Percentiles rank a stretch among this genome's conserved stretches.
Evolutionary conservation across 140 eudicot species (phyloP).

Genomic region (Bidens hawaiensis): DNA sequence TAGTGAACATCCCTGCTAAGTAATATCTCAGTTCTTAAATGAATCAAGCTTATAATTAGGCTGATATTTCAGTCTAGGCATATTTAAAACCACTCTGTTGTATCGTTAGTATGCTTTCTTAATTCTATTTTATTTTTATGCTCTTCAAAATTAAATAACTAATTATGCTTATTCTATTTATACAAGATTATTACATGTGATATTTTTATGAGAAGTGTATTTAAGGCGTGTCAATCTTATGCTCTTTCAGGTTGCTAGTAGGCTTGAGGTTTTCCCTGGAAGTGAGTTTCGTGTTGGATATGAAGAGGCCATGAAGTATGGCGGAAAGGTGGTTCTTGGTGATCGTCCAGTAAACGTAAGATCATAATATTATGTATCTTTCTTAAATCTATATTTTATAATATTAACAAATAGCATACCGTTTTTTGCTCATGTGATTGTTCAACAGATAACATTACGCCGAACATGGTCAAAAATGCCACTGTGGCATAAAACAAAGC

Average conservation of each 20-base stretch:
- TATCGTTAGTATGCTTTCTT: too few relatives aligned
- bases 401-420: neutral
- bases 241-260: slow-evolving; percentile 70
- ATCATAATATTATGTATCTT: slow-evolving; percentile 5
- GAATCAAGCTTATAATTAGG: too few relatives aligned
- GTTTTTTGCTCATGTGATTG: slow-evolving; percentile 2
- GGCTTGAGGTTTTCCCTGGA: slow-evolving; percentile 97
- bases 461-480: slow-evolving; percentile 97
- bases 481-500: slow-evolving; percentile 87
- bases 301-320: slow-evolving; percentile 86
- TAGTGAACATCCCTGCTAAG: too few relatives aligned
- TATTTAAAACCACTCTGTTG: too few relatives aligned
- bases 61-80: too few relatives aligned
- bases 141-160: too few relatives aligned
- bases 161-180: too few relatives aligned
- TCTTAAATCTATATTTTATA: neutral
- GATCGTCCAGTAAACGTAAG: slow-evolving; percentile 95
- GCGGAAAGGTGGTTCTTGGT: slow-evolving; percentile 91
- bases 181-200: too few relatives aligned
- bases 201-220: too few relatives aligned
- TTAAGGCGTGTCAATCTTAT: neutral
- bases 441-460: slow-evolving; percentile 60
- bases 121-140: too few relatives aligned
- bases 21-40: too few relatives aligned
- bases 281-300: slow-evolving; percentile 91